Conservation (phyloP, 2,329 filamentous ascomycete genomes). For the Fusarium sp. region DNA sequence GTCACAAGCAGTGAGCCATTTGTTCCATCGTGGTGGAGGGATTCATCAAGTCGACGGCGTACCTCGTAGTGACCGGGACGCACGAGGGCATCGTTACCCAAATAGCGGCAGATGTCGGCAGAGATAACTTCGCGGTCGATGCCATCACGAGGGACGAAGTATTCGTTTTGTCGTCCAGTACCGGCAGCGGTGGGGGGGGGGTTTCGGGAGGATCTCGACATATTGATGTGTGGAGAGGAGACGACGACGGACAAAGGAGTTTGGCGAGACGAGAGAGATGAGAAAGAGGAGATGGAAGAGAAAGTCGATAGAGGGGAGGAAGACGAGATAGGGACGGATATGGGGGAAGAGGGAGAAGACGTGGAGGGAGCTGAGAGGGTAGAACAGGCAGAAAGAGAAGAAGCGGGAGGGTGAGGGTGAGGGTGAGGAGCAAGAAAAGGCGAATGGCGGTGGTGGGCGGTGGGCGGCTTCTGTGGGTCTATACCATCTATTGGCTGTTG, state of each 20-base stretch:
- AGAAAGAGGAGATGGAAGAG: constrained; percentile 31
- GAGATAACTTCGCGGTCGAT: constrained; percentile 88
- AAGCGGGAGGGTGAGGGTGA: constrained; percentile 43
- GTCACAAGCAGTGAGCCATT: constrained; percentile 40
- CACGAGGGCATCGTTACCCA: constrained; percentile 84
- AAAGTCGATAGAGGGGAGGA: constrained; percentile 35
- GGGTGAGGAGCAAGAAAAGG: constrained; percentile 49
- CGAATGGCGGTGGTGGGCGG: constrained; percentile 43
- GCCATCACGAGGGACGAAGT: constrained; percentile 82
- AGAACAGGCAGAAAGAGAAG: constrained; percentile 41
- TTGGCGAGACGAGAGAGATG: constrained; percentile 34
- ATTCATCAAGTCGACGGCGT: constrained; percentile 41
- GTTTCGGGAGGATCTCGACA: constrained; percentile 55
- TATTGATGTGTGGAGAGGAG: constrained; percentile 47
- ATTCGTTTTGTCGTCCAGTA: constrained; percentile 74
- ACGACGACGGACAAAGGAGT: constrained; percentile 27
- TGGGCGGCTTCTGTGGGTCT: constrained; percentile 40
- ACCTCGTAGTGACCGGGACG: constrained; percentile 80
- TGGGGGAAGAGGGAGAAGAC: constrained; percentile 38
- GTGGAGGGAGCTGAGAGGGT: constrained; percentile 36
- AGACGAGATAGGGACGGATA: constrained; percentile 33
- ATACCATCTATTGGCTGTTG: constrained; percentile 28
- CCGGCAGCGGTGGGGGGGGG: constrained; percentile 51
- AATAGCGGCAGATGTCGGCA: constrained; percentile 84
- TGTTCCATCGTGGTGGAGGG: constrained; percentile 24